A percentile compares a stretch with the other conserved stretches of the same genome.
phyloP scores from a whole-genome alignment of 495 filamentous ascomycete species.

The Letharia lupina region DNA sequence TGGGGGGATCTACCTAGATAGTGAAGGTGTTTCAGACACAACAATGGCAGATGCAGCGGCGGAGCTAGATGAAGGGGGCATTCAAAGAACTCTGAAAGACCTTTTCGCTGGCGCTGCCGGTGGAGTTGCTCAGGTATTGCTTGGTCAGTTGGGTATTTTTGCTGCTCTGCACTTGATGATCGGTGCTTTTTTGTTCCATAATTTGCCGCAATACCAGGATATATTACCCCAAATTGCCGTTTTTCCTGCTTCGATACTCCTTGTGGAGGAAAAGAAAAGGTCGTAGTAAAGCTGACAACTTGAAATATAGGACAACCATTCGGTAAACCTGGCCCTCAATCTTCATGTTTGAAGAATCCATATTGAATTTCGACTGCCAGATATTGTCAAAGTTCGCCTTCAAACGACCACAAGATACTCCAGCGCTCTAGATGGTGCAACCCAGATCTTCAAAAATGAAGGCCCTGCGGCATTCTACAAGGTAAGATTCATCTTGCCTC shows the following conservation, averaged over 20 bases:
- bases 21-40: background rate
- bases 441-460: conserved; percentile 78
- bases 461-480: conserved; percentile 94
- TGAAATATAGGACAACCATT: conserved; percentile 75
- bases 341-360: background rate
- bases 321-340: conserved; percentile 36
- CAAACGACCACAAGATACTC: conserved; percentile 80
- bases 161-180: no score
- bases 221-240: background rate
- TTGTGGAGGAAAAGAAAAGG: background rate
- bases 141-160: conserved; percentile 54
- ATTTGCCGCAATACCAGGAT: background rate
- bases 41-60: conserved; percentile 17
- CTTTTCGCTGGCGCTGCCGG: conserved; percentile 83
- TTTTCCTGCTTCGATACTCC: conserved; percentile 5
- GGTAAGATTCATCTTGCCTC: conserved; percentile 17
- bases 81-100: conserved; percentile 72
- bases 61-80: conserved; percentile 30
- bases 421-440: conserved; percentile 69
- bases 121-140: conserved; percentile 86
- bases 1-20: background rate
- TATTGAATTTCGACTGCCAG: conserved; percentile 30
- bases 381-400: conserved; percentile 96
- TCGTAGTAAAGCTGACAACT: background rate
- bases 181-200: background rate